phyloP scores from a whole-genome alignment of 139 green algal species.

The Tetradesmus obliquus region DNA sequence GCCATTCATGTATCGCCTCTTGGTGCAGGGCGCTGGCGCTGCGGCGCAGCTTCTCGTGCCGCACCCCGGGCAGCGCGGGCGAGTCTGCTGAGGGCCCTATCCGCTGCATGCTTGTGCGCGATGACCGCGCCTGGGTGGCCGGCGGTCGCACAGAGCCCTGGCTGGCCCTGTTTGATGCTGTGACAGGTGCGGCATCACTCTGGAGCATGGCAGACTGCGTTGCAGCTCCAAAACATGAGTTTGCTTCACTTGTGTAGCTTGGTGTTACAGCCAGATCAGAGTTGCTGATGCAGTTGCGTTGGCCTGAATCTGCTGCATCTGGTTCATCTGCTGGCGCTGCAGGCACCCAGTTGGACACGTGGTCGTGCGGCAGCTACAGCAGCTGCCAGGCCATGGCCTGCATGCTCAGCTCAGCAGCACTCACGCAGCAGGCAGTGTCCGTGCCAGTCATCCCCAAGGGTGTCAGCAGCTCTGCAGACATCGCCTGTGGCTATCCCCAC shows the following conservation, averaged over 20 bases:
- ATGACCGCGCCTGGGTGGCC: slow-evolving; percentile 54
- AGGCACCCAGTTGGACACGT: slow-evolving; percentile 56
- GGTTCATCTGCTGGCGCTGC: not conserved
- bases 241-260: not conserved
- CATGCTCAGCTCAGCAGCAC: slow-evolving; percentile 34
- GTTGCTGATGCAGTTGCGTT: not conserved
- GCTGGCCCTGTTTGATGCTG: slow-evolving; percentile 58
- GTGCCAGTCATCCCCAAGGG: not conserved
- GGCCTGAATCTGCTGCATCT: not conserved
- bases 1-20: not conserved
- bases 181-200: slow-evolving; percentile 29
- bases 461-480: not conserved
- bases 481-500: not conserved
- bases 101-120: slow-evolving; percentile 47
- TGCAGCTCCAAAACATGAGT: not conserved
- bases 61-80: not conserved
- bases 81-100: slow-evolving; percentile 18
- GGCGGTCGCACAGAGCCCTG: slow-evolving; percentile 52
- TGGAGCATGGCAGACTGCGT: not conserved
- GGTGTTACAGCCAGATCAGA: not conserved
- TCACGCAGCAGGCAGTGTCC: not conserved
- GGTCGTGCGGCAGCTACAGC: slow-evolving; percentile 42
- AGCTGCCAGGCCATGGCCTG: slow-evolving; percentile 49
- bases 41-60: not conserved
- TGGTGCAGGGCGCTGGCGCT: not conserved